Evolutionary conservation across 2,329 filamentous ascomycete species (phyloP), one percentile per base, ranked within the genome.

Genomic region (Talaromyces sp.): DNA sequence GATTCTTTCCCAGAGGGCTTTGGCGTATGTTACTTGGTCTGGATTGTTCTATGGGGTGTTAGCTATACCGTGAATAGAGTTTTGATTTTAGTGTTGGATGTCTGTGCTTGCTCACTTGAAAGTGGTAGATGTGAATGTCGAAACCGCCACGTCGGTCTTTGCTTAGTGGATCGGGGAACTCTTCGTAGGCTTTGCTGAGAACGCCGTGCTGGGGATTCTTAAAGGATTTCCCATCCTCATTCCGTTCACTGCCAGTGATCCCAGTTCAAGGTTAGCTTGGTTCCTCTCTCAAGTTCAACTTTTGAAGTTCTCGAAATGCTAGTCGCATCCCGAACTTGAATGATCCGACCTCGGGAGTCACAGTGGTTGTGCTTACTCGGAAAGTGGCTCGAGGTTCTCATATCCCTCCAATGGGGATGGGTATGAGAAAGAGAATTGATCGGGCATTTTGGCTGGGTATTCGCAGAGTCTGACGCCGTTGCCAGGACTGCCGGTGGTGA

Each of bases 81-180:
- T n/a, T n/a, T n/a, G n/a, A n/a, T n/a, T n/a, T n/a, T n/a, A n/a
- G n/a, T n/a, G n/a, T n/a, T n/a, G n/a, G n/a, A n/a, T n/a, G n/a
- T n/a, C n/a, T n/a, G n/a, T n/a, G n/a, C n/a, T n/a, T n/a, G n/a
- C n/a, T n/a, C 27, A 77, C 75, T 60, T 86, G 83, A 58, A 86
- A 83, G 71, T 91, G 90, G 74, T 96, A 96, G 63, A 96, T 86
- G 71, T 96, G 91, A 14, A 95, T 74, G 68, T 96, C 91, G 60
- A 96, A 96, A 10, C 86, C 91, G 33, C 89, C 89, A 5, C 84
- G 80, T 2, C 67, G 70, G 2, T 81, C 85, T 52, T 87, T 89
- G 40, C 84, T 78, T 29, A 95, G 76, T 0, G 90, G 89, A 2
- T 82, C 78, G 0, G 81, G 72, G 63, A 96, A 96, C 32, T 76